Evolutionary conservation across 2,329 filamentous ascomycete species (phyloP).

Genomic region (Aaosphaeria pasadenensis): DNA sequence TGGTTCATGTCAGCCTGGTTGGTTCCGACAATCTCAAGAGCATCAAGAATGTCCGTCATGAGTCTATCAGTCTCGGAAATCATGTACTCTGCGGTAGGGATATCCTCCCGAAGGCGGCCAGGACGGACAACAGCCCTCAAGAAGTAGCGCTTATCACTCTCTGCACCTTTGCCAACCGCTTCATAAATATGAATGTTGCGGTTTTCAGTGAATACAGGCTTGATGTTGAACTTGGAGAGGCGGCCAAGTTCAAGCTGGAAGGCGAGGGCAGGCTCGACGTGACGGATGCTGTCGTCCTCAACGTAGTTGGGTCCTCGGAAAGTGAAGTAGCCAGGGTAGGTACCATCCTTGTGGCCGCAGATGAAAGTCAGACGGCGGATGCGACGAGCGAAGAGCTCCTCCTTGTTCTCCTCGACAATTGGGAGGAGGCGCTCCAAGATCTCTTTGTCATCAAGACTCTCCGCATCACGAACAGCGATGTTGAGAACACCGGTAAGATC

Average conservation of each 20-base stretch:
- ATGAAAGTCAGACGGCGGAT: conserved; percentile 94
- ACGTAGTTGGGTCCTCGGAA: conserved; percentile 89
- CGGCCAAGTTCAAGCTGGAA: conserved; percentile 97
- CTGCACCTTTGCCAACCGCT: conserved; percentile 88
- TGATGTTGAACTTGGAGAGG: conserved; percentile 95
- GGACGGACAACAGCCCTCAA: conserved; percentile 93
- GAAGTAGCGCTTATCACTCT: conserved; percentile 98
- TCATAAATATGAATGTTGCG: conserved; percentile 99
- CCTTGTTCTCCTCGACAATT: conserved; percentile 76
- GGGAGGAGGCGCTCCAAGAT: conserved; percentile 71
- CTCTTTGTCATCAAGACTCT: conserved; percentile 78
- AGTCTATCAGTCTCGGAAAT: conserved; percentile 95
- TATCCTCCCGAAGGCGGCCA: conserved; percentile 91
- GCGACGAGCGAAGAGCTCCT: conserved; percentile 75
- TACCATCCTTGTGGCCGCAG: conserved; percentile 89
- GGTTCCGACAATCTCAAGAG: conserved; percentile 96
- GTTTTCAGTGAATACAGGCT: conserved; percentile 98
- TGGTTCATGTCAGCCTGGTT: conserved; percentile 99
- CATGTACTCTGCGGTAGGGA: conserved; percentile 96
- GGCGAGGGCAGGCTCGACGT: conserved; percentile 91
- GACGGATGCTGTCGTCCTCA: conserved; percentile 94
- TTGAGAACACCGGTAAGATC: conserved; percentile 92
- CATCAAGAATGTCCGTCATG: conserved; percentile 97
- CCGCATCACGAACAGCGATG: conserved; percentile 83
- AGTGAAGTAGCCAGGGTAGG: conserved; percentile 95